Conservation (phyloP, 176 grass and related monocot genomes). For the Avena atlantica region DNA sequence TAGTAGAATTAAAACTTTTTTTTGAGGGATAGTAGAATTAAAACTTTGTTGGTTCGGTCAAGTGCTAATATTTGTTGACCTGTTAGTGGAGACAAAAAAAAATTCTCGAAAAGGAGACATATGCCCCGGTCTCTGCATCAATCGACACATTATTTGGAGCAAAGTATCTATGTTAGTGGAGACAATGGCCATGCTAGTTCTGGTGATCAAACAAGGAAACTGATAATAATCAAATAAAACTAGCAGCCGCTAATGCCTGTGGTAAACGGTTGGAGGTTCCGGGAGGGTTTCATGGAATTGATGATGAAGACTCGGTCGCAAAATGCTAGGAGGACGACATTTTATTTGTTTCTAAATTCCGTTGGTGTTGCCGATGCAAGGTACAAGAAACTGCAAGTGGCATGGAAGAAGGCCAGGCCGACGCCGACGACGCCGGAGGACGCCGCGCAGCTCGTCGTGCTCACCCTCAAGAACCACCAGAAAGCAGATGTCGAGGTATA, state of each 20-base stretch:
- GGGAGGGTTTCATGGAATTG: background rate
- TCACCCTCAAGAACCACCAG: conserved; percentile 91
- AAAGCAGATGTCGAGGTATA: conserved; percentile 90
- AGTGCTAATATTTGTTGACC: too few species aligned
- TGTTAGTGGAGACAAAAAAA: too few species aligned
- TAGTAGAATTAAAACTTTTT: too few species aligned
- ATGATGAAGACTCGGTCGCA: background rate
- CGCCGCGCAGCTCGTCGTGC: conserved; percentile 64
- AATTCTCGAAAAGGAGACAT: too few species aligned
- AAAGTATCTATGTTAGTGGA: too few species aligned
- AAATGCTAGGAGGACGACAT: background rate
- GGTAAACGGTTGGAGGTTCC: background rate
- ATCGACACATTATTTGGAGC: too few species aligned
- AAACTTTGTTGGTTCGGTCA: too few species aligned
- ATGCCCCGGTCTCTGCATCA: too few species aligned
- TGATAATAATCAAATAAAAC: background rate
- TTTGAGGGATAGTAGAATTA: too few species aligned
- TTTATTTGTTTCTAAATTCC: background rate
- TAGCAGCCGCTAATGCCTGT: background rate
- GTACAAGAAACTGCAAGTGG: conserved; percentile 82
- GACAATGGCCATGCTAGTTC: too few species aligned
- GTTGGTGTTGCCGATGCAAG: conserved; percentile 41
- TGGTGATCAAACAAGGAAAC: too few species aligned
- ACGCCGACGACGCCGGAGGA: conserved; percentile 82
- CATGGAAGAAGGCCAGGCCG: conserved; percentile 86